These are phyloP conservation scores for Talaromyces stipitatus DNA, from an alignment of 495 filamentous ascomycete species.

Conservation along the genomic window DNA sequence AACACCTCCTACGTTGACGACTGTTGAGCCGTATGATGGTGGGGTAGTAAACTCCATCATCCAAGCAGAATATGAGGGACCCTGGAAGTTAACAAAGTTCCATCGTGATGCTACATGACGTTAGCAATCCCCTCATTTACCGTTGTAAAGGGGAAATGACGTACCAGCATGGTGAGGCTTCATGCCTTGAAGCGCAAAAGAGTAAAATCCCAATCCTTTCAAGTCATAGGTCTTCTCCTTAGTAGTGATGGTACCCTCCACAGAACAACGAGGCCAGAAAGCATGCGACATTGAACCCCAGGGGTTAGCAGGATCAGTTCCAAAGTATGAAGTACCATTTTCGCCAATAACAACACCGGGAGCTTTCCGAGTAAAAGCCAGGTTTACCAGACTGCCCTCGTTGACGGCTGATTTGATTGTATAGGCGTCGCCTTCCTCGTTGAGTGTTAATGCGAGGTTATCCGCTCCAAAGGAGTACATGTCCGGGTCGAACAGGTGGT, in stretches of 20 bases:
- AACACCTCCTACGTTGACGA: constrained; percentile 76
- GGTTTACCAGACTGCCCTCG: constrained; percentile 66
- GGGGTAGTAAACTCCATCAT: constrained; percentile 97
- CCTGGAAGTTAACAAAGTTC: constrained; percentile 92
- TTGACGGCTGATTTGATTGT: constrained; percentile 80
- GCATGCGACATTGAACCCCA: constrained; percentile 89
- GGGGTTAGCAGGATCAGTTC: constrained; percentile 73
- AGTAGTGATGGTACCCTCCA: constrained; percentile 78
- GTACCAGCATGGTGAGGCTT: constrained; percentile 92
- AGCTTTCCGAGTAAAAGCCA: constrained; percentile 65
- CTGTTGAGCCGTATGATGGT: constrained; percentile 86
- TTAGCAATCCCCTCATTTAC: constrained; percentile 6
- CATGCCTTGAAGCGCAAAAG: constrained; percentile 90
- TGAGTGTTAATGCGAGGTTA: constrained; percentile 71
- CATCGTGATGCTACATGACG: constrained; percentile 62
- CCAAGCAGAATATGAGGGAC: constrained; percentile 73
- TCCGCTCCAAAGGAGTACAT: constrained; percentile 78
- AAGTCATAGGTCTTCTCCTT: constrained; percentile 77
- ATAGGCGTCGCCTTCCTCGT: constrained; percentile 73
- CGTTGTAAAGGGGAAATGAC: constrained; percentile 5
- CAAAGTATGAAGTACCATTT: constrained; percentile 76
- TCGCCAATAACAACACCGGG: constrained; percentile 85
- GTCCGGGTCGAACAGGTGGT: constrained; percentile 76
- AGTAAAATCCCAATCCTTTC: constrained; percentile 67
- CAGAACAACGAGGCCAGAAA: constrained; percentile 83